Base-by-base conservation (phyloP, 192 early-diverging fungal species). In the Bifiguratus adelaidae region DNA sequence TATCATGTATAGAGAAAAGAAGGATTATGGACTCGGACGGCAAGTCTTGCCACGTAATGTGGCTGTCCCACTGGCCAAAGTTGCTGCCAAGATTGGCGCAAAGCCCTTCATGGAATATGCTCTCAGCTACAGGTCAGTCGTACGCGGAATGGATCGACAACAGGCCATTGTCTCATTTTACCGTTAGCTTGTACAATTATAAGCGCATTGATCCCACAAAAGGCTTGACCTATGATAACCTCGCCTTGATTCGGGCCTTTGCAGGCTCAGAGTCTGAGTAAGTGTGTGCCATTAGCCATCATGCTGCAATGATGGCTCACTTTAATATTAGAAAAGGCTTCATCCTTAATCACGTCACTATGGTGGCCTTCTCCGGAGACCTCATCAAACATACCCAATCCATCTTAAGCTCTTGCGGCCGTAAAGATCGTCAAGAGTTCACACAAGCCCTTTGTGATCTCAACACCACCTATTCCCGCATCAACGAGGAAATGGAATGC, bases 341-440 rank as follows among this genome's bases (percentile, higher is more conserved):
- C 60, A 86, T 94, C 22, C 61, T 84, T 18, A 82, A 80, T 15
- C 91, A 94, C 52, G 88, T 94, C n/a, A 81, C 89, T 18, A 91
- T 91, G 71, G 91, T 89, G 2, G 58, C 75, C 16, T 65, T 88
- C 50, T 81, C 85, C 2, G 85, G 77, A 7, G 47, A 66, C 8
- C 68, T 88, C 20, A 77, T 91, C 47, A 65, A 67, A 20, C 62
- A 74, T 40, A 70, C 86, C 4, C 53, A 74, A 41, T 65, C 56
- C 27, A 76, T 79, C 0, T 55, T 94, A 40, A 58, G 71, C 0
- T 68, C 77, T n/a, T 75, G 54, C 1, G 52, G 41, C 5, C 30
- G 54, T 19, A 44, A 70, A 30, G 58, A 82, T 49, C 85, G 88
- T 32, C n/a, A 5, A 4, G 40, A 42, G 13, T 91, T 91, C 52